Conservation (phyloP, 1,284 basidiomycete species). For the Xerocomus nothofagi region DNA sequence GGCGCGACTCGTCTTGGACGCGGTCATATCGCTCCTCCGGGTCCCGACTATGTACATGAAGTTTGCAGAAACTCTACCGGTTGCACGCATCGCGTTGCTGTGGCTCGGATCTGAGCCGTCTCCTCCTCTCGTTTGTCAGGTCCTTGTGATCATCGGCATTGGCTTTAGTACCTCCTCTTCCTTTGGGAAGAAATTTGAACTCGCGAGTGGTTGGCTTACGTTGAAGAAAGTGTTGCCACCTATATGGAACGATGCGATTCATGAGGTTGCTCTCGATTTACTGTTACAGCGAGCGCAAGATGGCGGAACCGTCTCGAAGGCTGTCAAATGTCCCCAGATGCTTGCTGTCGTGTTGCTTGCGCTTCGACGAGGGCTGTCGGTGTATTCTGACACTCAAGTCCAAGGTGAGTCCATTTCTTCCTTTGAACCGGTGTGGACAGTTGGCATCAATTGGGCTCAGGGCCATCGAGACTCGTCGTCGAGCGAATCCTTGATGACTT, state of each 20-base stretch:
- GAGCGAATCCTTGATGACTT: conserved; percentile 58
- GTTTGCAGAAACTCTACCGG: conserved; percentile 67
- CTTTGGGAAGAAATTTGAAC: conserved; percentile 72
- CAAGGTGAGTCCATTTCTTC: conserved; percentile 14
- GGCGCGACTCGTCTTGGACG: conserved; percentile 60
- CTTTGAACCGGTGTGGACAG: not conserved
- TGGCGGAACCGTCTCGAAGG: conserved; percentile 1
- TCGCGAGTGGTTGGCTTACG: conserved; percentile 73
- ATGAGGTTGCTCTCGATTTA: conserved; percentile 63
- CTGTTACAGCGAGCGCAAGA: conserved; percentile 48
- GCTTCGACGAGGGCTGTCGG: conserved; percentile 46
- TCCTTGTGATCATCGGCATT: conserved; percentile 60
- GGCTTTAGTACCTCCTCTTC: conserved; percentile 53
- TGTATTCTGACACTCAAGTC: conserved; percentile 5
- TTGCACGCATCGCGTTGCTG: conserved; percentile 71
- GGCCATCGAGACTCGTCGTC: conserved; percentile 20
- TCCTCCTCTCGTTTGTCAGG: conserved; percentile 54
- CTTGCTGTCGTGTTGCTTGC: conserved; percentile 67
- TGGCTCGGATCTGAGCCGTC: conserved; percentile 71
- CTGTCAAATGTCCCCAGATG: conserved; percentile 43
- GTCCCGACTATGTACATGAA: conserved; percentile 54
- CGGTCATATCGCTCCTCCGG: conserved; percentile 58
- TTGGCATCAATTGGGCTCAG: conserved; percentile 15
- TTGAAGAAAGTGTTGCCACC: conserved; percentile 63
- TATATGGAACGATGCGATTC: conserved; percentile 66